Conservation (phyloP, 2,329 filamentous ascomycete species). For the Exophiala dermatitidis region DNA sequence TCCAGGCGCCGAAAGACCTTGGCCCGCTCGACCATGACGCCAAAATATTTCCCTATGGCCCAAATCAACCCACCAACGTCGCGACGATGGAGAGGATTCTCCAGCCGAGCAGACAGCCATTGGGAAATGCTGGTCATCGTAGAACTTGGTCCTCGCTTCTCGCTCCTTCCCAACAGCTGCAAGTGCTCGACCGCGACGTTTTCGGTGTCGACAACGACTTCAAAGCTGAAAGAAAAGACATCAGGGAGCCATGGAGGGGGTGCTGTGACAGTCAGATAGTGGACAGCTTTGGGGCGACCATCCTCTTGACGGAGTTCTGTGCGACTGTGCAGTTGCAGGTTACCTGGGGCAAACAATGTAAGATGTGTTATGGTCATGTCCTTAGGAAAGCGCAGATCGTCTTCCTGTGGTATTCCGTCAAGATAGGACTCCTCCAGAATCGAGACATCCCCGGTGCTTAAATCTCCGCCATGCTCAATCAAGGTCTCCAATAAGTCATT, state of each 20-base stretch:
- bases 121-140: conserved; percentile 11
- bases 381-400: background rate
- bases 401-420: background rate
- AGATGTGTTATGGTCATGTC: conserved; percentile 10
- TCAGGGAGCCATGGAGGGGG: conserved; percentile 23
- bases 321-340: conserved; percentile 14
- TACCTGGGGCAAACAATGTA: conserved; percentile 24
- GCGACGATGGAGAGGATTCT: conserved; percentile 15
- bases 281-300: conserved; percentile 14
- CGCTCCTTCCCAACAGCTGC: conserved; percentile 1
- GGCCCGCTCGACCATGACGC: conserved; percentile 21
- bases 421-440: conserved; percentile 1
- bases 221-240: conserved; percentile 15
- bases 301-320: conserved; percentile 9
- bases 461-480: conserved; percentile 6
- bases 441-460: conserved; percentile 5
- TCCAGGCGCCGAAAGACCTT: conserved; percentile 19
- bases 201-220: conserved; percentile 18
- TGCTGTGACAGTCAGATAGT: conserved; percentile 16
- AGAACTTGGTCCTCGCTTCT: background rate
- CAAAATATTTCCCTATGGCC: conserved; percentile 25
- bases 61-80: conserved; percentile 23
- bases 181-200: conserved; percentile 13
- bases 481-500: conserved; percentile 9
- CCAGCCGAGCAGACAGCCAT: conserved; percentile 21